Evolutionary conservation across 805 yeast genomes (phyloP), one percentile per base, ranked within the genome.

Genomic region (Metschnikowia orientalis): DNA sequence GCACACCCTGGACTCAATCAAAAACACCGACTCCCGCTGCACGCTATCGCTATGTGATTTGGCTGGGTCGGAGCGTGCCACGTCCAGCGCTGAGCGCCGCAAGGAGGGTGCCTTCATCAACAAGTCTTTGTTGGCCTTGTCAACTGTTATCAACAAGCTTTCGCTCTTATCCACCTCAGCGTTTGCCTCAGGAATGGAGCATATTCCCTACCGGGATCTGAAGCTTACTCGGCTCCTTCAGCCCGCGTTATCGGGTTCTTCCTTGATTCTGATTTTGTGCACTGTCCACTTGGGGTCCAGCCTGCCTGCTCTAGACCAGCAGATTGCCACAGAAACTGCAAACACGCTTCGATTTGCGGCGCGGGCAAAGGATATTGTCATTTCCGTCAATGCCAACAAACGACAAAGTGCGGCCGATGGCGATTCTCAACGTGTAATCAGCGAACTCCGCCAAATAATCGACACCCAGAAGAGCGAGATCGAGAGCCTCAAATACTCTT

Each of bases 31-130:
- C 34, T 61, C 58, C 10, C 57, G 65, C 23, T 72, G 88, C 21
- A 78, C 87, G 0, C 72, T 90, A 19, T 85, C 90, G 20, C 67
- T 90, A 35, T 90, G 97, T 63, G 98, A 90, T 60, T 71, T 90
- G 50, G 98, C 98, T 0, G 98, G 98, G 18, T 83, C 95, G n/a
- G 98, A 90, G 59, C 73, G 83, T 32, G 76, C 81, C 2, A 68
- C 84, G 1, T 61, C 75, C 8, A 79, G 81, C 48, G 58, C 67
- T 1, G 96, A 86, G 51, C 71, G 97, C 48, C 67, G 97, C 35
- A 86, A 88, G 56, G 98, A 90, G 62, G 98, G 97, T 14, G 75
- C 96, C 0, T 92, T 70, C 53, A 90, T 90, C 54, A 90, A 90
- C 63, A 88, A 88, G 54, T 89, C 97, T 0, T 69, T 90, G 25